These are phyloP conservation scores for Xerocomellus dryophilus DNA, from an alignment of 768 basidiomycete species.

Conservation along the genomic window DNA sequence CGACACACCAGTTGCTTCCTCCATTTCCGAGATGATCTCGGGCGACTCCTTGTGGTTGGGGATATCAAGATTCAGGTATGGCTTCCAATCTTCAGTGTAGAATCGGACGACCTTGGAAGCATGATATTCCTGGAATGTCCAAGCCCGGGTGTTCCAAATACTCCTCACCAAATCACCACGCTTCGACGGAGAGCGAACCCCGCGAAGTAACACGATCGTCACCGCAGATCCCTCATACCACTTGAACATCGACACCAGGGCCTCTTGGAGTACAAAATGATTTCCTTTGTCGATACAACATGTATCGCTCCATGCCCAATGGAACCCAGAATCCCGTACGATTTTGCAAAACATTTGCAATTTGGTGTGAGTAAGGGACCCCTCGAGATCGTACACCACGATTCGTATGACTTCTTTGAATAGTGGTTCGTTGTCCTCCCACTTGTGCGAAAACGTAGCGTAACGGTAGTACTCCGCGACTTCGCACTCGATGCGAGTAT, in stretches of 20 bases:
- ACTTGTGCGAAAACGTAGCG: not conserved
- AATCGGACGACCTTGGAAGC: not conserved
- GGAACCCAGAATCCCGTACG: not conserved
- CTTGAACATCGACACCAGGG: not conserved
- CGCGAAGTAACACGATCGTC: not conserved
- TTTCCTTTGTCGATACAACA: not conserved
- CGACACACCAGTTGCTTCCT: not conserved
- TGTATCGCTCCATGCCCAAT: not conserved
- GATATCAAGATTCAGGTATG: not conserved
- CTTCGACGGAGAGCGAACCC: not conserved
- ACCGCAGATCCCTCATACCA: not conserved
- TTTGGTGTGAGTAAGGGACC: not conserved
- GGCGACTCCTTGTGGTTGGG: not conserved
- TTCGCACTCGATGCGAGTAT: not conserved
- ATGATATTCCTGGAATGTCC: not conserved
- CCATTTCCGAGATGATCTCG: not conserved
- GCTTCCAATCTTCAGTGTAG: not conserved
- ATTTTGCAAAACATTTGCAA: not conserved
- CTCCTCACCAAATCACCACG: not conserved
- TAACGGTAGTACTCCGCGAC: not conserved
- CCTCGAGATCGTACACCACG: not conserved
- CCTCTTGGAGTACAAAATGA: not conserved
- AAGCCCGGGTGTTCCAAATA: not conserved
- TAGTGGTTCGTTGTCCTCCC: not conserved
- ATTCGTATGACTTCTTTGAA: not conserved